Percentiles rank a stretch among this genome's conserved stretches.
Evolutionary conservation across 371 early-diverging fungal species (phyloP).

Genomic region (Mortierella sp.): DNA sequence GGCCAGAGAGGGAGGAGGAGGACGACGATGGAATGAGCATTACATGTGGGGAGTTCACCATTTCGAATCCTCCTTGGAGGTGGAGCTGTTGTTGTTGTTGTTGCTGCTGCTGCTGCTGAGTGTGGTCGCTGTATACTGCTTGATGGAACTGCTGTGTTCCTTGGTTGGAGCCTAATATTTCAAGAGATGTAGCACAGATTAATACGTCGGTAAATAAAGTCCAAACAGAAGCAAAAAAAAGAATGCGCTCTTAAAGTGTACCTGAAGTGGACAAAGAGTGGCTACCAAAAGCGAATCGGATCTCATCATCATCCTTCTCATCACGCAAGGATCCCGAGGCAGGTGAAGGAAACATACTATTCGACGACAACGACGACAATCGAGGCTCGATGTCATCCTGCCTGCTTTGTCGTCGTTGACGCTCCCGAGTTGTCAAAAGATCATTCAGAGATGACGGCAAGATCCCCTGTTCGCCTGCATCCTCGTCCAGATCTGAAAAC

Average conservation of each 20-base stretch:
- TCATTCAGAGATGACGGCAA: slow-evolving; percentile 73
- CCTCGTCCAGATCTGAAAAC: slow-evolving; percentile 40
- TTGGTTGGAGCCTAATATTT: slow-evolving; percentile 14
- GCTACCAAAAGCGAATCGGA: slow-evolving; percentile 1
- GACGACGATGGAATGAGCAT: slow-evolving; percentile 22
- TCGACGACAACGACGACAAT: background rate
- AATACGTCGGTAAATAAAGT: background rate
- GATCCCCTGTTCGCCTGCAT: slow-evolving; percentile 58
- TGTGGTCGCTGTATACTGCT: background rate
- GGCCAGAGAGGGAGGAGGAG: background rate
- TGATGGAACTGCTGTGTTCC: background rate
- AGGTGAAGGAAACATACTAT: slow-evolving; percentile 41
- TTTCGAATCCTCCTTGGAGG: background rate
- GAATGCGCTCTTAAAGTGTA: background rate
- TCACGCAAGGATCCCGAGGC: slow-evolving; percentile 40
- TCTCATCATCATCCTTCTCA: slow-evolving; percentile 44
- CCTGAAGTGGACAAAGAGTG: slow-evolving; percentile 6
- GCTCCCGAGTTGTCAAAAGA: slow-evolving; percentile 66
- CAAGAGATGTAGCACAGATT: background rate
- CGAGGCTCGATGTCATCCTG: slow-evolving; percentile 27
- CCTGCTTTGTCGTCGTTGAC: slow-evolving; percentile 60
- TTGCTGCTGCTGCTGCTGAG: background rate
- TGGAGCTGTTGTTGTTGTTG: background rate
- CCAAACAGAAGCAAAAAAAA: background rate
- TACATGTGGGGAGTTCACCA: slow-evolving; percentile 18